Base-by-base conservation (phyloP, 345 rosid species). In the Cochlearia excelsa region DNA sequence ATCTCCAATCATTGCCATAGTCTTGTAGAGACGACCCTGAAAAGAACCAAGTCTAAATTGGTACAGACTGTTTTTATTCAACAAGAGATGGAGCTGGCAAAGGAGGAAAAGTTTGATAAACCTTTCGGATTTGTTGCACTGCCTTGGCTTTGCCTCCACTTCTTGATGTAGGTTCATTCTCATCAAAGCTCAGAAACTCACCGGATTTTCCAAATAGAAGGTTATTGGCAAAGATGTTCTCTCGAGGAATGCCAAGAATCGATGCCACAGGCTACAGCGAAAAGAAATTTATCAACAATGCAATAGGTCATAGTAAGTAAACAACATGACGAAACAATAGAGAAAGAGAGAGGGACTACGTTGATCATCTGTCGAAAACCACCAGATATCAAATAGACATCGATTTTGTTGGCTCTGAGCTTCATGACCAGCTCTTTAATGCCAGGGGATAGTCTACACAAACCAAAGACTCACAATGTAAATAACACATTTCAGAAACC, bases 341-440 rank as follows among this genome's bases (percentile, higher is more conserved):
- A 45, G 34, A 11, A n/a, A 35, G 63, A 74, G 49, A 51, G 41
- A 16, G 23, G 23, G 23, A 76, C 70, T 83, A 93, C 97, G 68
- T 87, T 87, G 73, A 93, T 93, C 99, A 93, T 93, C 67, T 87
- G 95, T 41, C 94, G 87, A 72, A 93, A 93, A 52, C 97, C 99
- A 68, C 99, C 97, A 5, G 97, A 93, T 64, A 93, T 74, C 80
- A 93, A 78, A 77, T 80, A 89, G 56, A 87, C 92, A 74, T 76
- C 60, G 1, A 63, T 74, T 35, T 84, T 80, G 51, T 73, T 74
- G 54, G 84, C 83, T 86, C 77, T 83, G 69, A 92, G 83, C 78
- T 78, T 86, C 82, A 72, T 72, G 70, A 86, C 82, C 70, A 92
- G 66, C 70, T 86, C 90, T 40, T 73, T 83, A 49, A 88, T 84